Evolutionary conservation across 2,329 filamentous ascomycete genomes (phyloP), one percentile per base, ranked within the genome.

Genomic region (Fusarium tuaranense): DNA sequence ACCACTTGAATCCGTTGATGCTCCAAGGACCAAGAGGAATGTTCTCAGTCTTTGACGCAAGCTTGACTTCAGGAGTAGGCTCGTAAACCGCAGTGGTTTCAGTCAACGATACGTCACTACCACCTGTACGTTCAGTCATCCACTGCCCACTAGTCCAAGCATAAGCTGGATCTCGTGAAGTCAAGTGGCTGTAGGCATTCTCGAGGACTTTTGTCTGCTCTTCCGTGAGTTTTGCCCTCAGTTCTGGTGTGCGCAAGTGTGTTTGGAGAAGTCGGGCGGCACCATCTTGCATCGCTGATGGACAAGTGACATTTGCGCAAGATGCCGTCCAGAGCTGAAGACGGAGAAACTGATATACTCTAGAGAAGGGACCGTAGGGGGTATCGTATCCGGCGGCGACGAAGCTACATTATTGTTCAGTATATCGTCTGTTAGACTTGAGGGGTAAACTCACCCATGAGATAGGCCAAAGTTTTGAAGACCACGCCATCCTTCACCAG

Each of bases 61-160:
- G n/a, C 2, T 20, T 27, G 4, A 9, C 27, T 1, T 67, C 58
- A 1, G 38, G 14, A 1, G 8, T 38, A 10, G 79, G 76, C 14
- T 75, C 55, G 1, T 78, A 76, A 30, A 67, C 81, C 5, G 91
- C 91, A 6, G 88, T 81, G 0, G 92, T 94, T 81, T 94, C 92
- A 0, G 91, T 93, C 41, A 88, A 86, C 5, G 90, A 90, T 2
- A 94, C 91, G 76, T 94, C 92, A 72, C 91, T 93, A 0, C 92
- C 92, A 2, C 92, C 92, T 0, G 87, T 86, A 3, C 92, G 86
- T 76, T 94, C 92, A 0, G 92, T 94, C 92, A 94, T 94, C 92
- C 93, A 94, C 79, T 94, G 92, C 0, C 92, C 92, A 46, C 89
- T 92, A 0, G 92, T 94, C 92, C 92, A 94, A 0, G 89, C 88